These are phyloP conservation scores for Ocimum tenuiflorum DNA, from an alignment of 257 asterid species.

Conservation along the genomic window DNA sequence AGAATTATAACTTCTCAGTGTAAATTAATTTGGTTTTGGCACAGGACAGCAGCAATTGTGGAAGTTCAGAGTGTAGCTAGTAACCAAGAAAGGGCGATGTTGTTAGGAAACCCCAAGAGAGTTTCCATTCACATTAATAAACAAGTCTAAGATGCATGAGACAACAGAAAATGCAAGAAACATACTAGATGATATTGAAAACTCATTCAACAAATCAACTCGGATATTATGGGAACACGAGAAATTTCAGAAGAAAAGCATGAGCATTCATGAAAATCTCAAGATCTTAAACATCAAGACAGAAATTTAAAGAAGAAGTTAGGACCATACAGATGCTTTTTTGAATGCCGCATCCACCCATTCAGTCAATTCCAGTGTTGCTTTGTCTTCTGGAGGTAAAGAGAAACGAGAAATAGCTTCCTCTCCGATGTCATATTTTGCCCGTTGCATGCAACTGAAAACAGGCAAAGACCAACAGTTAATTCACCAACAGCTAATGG, in stretches of 20 bases:
- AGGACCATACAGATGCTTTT: slow-evolving; percentile 74
- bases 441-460: slow-evolving; percentile 95
- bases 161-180: neutral
- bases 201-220: slow-evolving; percentile 10
- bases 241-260: slow-evolving; percentile 6
- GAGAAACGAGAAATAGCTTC: slow-evolving; percentile 95
- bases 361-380: slow-evolving; percentile 74
- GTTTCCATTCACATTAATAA: neutral
- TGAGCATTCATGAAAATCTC: slow-evolving; percentile 4
- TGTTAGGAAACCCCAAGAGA: slow-evolving; percentile 15
- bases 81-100: neutral
- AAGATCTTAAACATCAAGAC: neutral
- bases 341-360: slow-evolving; percentile 93
- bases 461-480: slow-evolving; percentile 25
- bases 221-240: neutral
- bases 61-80: neutral
- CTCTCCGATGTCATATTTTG: slow-evolving; percentile 90
- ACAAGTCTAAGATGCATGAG: slow-evolving; percentile 1
- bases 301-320: slow-evolving; percentile 18
- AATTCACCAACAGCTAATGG: slow-evolving; percentile 13
- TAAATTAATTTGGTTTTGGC: neutral
- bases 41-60: neutral
- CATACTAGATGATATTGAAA: neutral
- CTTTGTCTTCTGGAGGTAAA: slow-evolving; percentile 95
- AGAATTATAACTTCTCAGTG: slow-evolving; percentile 1